phyloP scores from a whole-genome alignment of 2,329 filamentous ascomycete genomes.

The Arthrobotrys megalospora region DNA sequence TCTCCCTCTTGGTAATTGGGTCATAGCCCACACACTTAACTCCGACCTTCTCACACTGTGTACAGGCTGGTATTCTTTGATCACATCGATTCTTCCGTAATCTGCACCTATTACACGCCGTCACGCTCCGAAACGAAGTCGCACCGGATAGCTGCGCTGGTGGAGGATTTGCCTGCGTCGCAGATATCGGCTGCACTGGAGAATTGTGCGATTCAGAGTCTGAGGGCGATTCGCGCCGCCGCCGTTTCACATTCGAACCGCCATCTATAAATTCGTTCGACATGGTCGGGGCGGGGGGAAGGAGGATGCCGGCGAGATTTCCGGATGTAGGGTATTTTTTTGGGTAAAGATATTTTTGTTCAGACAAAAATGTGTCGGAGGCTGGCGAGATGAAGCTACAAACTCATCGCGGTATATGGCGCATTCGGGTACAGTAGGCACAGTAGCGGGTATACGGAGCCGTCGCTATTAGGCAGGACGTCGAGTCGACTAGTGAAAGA shows the following conservation, averaged over 20 bases:
- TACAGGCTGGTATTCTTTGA: slow-evolving; percentile 90
- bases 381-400: slow-evolving; percentile 55
- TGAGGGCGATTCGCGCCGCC: slow-evolving; percentile 49
- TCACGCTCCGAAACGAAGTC: slow-evolving; percentile 82
- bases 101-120: slow-evolving; percentile 92
- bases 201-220: slow-evolving; percentile 61
- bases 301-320: slow-evolving; percentile 22
- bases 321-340: slow-evolving; percentile 18
- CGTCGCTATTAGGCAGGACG: slow-evolving; percentile 56
- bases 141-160: slow-evolving; percentile 60
- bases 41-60: slow-evolving; percentile 91
- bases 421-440: slow-evolving; percentile 35
- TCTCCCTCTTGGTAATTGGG: slow-evolving; percentile 95
- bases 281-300: slow-evolving; percentile 28
- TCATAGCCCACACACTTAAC: slow-evolving; percentile 96
- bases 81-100: slow-evolving; percentile 95
- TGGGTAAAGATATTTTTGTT: slow-evolving; percentile 11
- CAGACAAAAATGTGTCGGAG: slow-evolving; percentile 32
- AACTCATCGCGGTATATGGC: slow-evolving; percentile 46
- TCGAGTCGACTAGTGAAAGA: slow-evolving; percentile 29
- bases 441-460: slow-evolving; percentile 25
- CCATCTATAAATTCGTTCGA: slow-evolving; percentile 59
- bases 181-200: slow-evolving; percentile 60
- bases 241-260: slow-evolving; percentile 59
- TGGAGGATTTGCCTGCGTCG: slow-evolving; percentile 56